Evolutionary conservation across 1,284 basidiomycete species (phyloP).

Genomic region (Termitomyces sp.): DNA sequence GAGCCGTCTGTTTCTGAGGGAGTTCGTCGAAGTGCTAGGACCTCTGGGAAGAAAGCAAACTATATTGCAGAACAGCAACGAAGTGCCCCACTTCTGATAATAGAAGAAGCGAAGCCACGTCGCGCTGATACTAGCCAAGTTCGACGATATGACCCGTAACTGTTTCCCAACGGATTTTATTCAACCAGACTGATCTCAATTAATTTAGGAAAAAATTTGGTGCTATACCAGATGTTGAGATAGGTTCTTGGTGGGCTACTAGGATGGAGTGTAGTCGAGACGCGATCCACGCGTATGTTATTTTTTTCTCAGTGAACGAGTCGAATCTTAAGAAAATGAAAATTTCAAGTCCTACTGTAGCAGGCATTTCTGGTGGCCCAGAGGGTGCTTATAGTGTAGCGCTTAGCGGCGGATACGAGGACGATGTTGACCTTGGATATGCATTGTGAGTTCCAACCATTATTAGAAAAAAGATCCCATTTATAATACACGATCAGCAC

Average conservation of each 20-base stretch:
- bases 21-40: conserved; percentile 59
- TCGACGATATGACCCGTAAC: conserved; percentile 62
- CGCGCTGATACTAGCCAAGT: conserved; percentile 28
- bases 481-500: conserved; percentile 40
- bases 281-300: conserved; percentile 68
- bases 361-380: conserved; percentile 63
- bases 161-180: conserved; percentile 3
- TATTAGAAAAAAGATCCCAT: neutral
- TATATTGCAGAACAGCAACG: conserved; percentile 40
- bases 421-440: conserved; percentile 78
- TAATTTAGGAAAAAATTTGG: conserved; percentile 49
- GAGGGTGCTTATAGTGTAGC: conserved; percentile 76
- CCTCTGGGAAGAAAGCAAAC: conserved; percentile 52
- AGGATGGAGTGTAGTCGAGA: conserved; percentile 66
- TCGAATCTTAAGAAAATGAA: neutral
- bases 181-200: neutral
- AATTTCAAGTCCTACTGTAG: conserved; percentile 63
- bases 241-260: conserved; percentile 77
- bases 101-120: conserved; percentile 30
- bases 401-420: conserved; percentile 80
- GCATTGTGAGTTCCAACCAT: conserved; percentile 58
- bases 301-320: neutral
- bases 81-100: conserved; percentile 29
- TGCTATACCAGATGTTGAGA: conserved; percentile 64
- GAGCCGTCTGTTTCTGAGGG: conserved; percentile 23